Evolutionary conservation across 176 grass and related monocot species (phyloP), one percentile per base, ranked within the genome.

Genomic region (Echinochloa phyllopogon): DNA sequence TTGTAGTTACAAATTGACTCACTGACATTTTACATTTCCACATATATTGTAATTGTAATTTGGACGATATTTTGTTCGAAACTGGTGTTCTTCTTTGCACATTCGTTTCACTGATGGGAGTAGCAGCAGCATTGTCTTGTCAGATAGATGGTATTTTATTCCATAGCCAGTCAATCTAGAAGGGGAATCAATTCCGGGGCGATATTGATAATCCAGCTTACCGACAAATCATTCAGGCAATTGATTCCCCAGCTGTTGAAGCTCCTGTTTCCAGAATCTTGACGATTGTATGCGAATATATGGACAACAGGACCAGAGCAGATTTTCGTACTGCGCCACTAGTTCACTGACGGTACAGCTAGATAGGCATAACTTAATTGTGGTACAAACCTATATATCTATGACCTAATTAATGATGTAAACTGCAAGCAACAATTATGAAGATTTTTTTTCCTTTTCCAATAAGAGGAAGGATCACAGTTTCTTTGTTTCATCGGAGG

Each of bases 161-260:
- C 29, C 44, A 21, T 27, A 49, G 52, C 14, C 69, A 29, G 69
- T 74, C 40, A 62, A 51, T 76, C 63, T 82, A 82, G 61, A 89
- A 77, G 40, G 44, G 63, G 63, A 71, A 82, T 85, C 52, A 75
- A 70, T 76, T 37, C 20, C 20, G 8, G 4, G 21, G 60, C n/a
- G n/a, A n/a, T n/a, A n/a, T n/a, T 10, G 69, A 29, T 18, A 44
- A 42, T 27, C 21, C 53, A 58, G 36, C 44, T 86, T 82, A 86
- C 83, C 62, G 43, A 82, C 63, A 77, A 71, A 89, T 81, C 67
- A 45, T 79, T 64, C 75, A 67, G 65, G 10, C 21, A 61, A 69
- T 62, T 36, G 61, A 36, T 85, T 33, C 42, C 20, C 45, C 61
- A 63, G 25, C 36, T 7, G 36, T 37, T 64, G 63, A 10, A 53